Percentiles rank a stretch among this genome's conserved stretches.
Evolutionary conservation across 768 basidiomycete genomes (phyloP).

Genomic region (Amanita rimosa): DNA sequence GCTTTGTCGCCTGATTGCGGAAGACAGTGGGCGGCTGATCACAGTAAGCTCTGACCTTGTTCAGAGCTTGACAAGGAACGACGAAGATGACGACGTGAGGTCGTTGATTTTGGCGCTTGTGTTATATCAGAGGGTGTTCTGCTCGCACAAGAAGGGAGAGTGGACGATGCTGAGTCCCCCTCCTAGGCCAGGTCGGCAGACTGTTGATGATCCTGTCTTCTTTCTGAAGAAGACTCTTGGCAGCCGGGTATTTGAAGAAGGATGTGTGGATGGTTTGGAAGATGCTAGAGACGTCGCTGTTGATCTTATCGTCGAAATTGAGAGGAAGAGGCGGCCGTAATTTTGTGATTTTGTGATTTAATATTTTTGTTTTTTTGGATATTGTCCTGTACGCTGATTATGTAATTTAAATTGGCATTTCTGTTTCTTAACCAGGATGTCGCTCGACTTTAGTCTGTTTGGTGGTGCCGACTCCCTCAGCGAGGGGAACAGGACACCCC

Average conservation of each 20-base stretch:
- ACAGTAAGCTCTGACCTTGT: slow-evolving; percentile 10
- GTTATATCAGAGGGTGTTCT: slow-evolving; percentile 52
- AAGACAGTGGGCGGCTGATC: slow-evolving; percentile 15
- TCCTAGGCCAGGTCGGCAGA: slow-evolving; percentile 29
- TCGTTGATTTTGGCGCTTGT: slow-evolving; percentile 47
- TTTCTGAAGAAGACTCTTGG: slow-evolving; percentile 36
- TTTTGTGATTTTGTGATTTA: neutral
- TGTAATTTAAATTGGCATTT: too few relatives aligned
- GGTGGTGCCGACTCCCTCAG: slow-evolving; percentile 74
- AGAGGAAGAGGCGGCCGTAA: slow-evolving; percentile 19
- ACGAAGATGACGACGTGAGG: slow-evolving; percentile 7
- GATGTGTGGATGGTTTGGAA: slow-evolving; percentile 30
- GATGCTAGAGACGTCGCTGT: slow-evolving; percentile 71
- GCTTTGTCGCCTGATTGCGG: slow-evolving; percentile 33
- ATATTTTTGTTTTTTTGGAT: too few relatives aligned
- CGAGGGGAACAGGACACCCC: slow-evolving; percentile 41
- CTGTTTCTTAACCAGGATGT: neutral
- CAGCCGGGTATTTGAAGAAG: slow-evolving; percentile 29
- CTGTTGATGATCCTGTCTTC: slow-evolving; percentile 17
- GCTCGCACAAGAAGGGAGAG: slow-evolving; percentile 11
- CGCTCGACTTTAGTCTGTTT: slow-evolving; percentile 63
- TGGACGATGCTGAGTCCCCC: slow-evolving; percentile 47
- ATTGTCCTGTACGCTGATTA: neutral
- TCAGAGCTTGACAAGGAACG: slow-evolving; percentile 1
- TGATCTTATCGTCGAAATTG: slow-evolving; percentile 48